Conservation (phyloP, 495 filamentous ascomycete species). For the Penicillium riverlandense region DNA sequence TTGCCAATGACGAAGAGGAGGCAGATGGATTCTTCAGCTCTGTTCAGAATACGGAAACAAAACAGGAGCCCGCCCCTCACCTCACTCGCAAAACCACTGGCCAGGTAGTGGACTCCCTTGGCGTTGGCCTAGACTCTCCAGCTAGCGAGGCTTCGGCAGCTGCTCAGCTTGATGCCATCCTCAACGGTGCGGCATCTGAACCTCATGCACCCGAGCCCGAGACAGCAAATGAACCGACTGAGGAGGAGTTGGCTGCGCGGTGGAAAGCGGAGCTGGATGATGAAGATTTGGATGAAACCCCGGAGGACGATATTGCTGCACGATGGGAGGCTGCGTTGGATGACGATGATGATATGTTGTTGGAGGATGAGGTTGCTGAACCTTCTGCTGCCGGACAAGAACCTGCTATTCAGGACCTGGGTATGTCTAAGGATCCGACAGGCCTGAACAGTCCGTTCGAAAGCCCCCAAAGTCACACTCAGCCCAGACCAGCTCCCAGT, state of each 20-base stretch:
- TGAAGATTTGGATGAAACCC: conserved; percentile 52
- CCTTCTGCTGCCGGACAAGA: conserved; percentile 10
- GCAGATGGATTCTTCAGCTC: conserved; percentile 33
- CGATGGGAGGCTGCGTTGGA: conserved; percentile 80
- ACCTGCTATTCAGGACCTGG: too few relatives aligned
- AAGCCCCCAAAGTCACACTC: conserved; percentile 16
- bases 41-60: conserved; percentile 5
- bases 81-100: conserved; percentile 38
- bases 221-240: conserved; percentile 18
- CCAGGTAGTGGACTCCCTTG: conserved; percentile 31
- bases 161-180: conserved; percentile 21
- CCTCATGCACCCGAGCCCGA: conserved; percentile 5
- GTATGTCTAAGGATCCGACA: not conserved
- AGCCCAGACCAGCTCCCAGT: conserved; percentile 10
- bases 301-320: conserved; percentile 61
- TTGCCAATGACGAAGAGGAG: conserved; percentile 31
- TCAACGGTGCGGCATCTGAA: conserved; percentile 20
- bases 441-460: conserved; percentile 28
- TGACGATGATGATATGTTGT: conserved; percentile 72
- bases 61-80: conserved; percentile 13
- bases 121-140: conserved; percentile 19
- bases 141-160: conserved; percentile 26
- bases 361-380: conserved; percentile 50
- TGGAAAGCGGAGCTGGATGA: conserved; percentile 79
- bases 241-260: conserved; percentile 64